Evolutionary conservation across 148 eudicot genomes (phyloP), one percentile per base, ranked within the genome.

Genomic region (Vaccinium darrowii): DNA sequence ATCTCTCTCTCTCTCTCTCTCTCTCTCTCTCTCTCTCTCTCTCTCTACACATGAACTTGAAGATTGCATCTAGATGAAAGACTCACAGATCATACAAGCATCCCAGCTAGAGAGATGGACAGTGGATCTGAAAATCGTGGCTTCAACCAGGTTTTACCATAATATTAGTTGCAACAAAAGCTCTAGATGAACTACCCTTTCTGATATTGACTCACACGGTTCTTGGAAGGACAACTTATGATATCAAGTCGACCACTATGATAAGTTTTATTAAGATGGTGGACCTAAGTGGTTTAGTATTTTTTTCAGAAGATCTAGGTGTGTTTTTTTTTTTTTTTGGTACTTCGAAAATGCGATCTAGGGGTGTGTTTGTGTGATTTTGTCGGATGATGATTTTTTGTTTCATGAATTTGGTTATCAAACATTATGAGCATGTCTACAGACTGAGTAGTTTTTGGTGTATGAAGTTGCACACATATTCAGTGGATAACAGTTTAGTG

Each of bases 121-220:
- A 79, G 96, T 89, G 14, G 91, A 93, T 62, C 91, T 94, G 5
- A 94, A 92, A 86, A 89, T 87, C 78, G 98, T 94, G 79, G 98
- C 95, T 75, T 88, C 98, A 23, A 88, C 95, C 73, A 27, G 16
- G 39, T 69, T 69, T 67, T 12, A 25, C 30, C 13, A 8, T 63
- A 63, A n/a, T 27, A 23, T 69, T 43, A 43, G 47, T 43, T 43
- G 6, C 47, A 43, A 43, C 47, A 43, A 43, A 43, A 43, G 47
- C 47, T 43, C 47, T 0, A 43, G 0, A 43, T 43, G 47, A 43
- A 43, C 47, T 43, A 43, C 5, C 47, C 47, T 4, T 43, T 73
- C 21, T 73, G 76, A 73, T 36, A 2, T 6, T 0, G 27, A 27
- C 10, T 30, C 30, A 53, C 33, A 39, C 5, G 0, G 6, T 18